Base-by-base conservation (phyloP, 1,284 basidiomycete genomes). In the Sutorius eximius region DNA sequence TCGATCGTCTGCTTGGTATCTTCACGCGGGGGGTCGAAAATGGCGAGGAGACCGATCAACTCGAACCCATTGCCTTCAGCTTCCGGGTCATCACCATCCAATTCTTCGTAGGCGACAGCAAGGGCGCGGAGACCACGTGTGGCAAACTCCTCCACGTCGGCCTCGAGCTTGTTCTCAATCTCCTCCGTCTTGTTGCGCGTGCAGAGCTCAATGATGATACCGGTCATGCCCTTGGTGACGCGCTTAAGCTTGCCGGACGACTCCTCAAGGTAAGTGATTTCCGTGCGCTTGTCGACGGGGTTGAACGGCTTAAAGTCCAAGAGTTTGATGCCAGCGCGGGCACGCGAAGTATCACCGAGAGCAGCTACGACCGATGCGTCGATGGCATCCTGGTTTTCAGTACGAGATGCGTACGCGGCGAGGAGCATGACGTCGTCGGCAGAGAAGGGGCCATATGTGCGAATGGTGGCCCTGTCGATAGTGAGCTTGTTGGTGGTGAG, bases 231-330 rank as follows among this genome's bases (percentile, higher is more conserved):
- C 89, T 99, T 98, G 73, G 96, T 97, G 68, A 95, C 95, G 70
- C 95, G 93, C 86, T 96, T 97, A 66, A 97, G 86, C 77, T 91
- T 93, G 77, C 95, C 95, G 32, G 91, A 85, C 22, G 93, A 83
- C 74, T 95, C 89, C 75, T 98, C 95, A 58, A 86, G 87, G 82
- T 98, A 98, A 53, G 96, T 98, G 71, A 97, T 95, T 79, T 98
- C 95, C 59, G 95, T 98, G 72, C 95, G 93, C 85, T 98, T 98
- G 83, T 96, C 94, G 66, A 96, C 93, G 56, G 96, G 95, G 83
- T 98, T 96, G 86, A 98, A 98, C 20, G 96, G 95, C 82, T 96
- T 98, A 85, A 99, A 99, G 77, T 98, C 94, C 70, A 98, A 81
- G 54, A 98, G 86, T 73, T 92, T 94, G 79, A 98, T 97, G 51